Evolutionary conservation across 306 rosid species (phyloP).

Genomic region (Medicago arabica): DNA sequence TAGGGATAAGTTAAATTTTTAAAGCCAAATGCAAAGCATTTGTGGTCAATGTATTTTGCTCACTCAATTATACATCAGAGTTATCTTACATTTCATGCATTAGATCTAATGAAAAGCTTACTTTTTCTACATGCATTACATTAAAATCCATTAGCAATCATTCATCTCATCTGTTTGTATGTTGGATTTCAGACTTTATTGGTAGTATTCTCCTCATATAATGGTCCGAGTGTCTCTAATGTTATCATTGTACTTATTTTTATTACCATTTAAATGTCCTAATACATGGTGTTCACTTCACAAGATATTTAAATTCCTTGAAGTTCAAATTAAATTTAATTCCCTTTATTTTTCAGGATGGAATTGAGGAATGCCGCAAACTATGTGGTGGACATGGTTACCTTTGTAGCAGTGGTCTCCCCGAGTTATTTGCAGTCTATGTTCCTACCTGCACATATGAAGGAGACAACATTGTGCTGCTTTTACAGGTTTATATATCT

Average conservation of each 20-base stretch:
- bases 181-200: constrained; percentile 24
- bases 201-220: constrained; percentile 4
- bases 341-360: constrained; percentile 67
- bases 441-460: constrained; percentile 98
- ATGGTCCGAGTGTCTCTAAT: constrained; percentile 37
- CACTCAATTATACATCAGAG: constrained; percentile 1
- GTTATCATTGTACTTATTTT: constrained; percentile 8
- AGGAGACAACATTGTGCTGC: constrained; percentile 93
- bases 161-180: constrained; percentile 33
- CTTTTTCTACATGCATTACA: constrained; percentile 14
- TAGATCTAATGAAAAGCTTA: not conserved
- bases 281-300: constrained; percentile 23
- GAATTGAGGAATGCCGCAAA: constrained; percentile 93
- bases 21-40: constrained; percentile 27
- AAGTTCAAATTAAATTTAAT: constrained; percentile 20
- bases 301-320: constrained; percentile 8
- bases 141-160: not conserved
- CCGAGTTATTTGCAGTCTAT: constrained; percentile 97
- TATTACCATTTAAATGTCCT: constrained; percentile 17
- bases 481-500: constrained; percentile 72
- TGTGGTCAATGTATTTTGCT: constrained; percentile 18
- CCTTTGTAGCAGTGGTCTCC: constrained; percentile 95
- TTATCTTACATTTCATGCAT: constrained; percentile 9
- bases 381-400: constrained; percentile 98
- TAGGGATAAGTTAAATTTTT: not conserved